Percentiles rank a stretch among this genome's conserved stretches.
phyloP scores from a whole-genome alignment of 805 yeast genomes.

The Kregervanrija fluxuum region DNA sequence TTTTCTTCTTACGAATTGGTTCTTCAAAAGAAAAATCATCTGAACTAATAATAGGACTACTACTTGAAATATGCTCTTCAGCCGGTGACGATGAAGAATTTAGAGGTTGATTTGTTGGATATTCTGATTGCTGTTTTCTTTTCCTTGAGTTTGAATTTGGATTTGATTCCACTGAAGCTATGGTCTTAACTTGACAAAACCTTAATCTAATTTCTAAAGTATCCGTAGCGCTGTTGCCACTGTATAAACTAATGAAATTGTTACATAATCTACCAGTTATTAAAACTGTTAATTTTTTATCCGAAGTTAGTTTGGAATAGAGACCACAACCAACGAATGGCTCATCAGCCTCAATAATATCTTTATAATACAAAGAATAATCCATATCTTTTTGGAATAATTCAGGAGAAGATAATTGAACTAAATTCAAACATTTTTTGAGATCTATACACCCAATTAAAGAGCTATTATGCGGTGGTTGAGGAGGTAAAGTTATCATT shows the following conservation, averaged over 20 bases:
- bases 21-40: conserved; percentile 10
- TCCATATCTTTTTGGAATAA: conserved; percentile 33
- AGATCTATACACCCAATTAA: conserved; percentile 36
- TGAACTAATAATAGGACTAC: conserved; percentile 8
- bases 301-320: conserved; percentile 26
- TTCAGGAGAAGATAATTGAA: conserved; percentile 41
- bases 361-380: conserved; percentile 39
- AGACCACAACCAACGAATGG: conserved; percentile 42
- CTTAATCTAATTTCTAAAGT: conserved; percentile 53
- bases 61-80: conserved; percentile 1
- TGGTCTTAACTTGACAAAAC: conserved; percentile 27
- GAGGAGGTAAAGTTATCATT: conserved; percentile 35
- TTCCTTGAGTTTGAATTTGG: not conserved
- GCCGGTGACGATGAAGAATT: conserved; percentile 6
- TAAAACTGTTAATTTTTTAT: conserved; percentile 27
- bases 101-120: not conserved
- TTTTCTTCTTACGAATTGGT: conserved; percentile 7
- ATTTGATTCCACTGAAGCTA: not conserved
- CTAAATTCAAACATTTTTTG: conserved; percentile 37
- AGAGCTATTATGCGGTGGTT: conserved; percentile 33
- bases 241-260: conserved; percentile 40
- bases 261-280: conserved; percentile 53
- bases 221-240: conserved; percentile 31
- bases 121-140: conserved; percentile 5
- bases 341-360: conserved; percentile 46